Conservation (phyloP, 441 rosid genomes). For the Rhodomyrtus psidioides region DNA sequence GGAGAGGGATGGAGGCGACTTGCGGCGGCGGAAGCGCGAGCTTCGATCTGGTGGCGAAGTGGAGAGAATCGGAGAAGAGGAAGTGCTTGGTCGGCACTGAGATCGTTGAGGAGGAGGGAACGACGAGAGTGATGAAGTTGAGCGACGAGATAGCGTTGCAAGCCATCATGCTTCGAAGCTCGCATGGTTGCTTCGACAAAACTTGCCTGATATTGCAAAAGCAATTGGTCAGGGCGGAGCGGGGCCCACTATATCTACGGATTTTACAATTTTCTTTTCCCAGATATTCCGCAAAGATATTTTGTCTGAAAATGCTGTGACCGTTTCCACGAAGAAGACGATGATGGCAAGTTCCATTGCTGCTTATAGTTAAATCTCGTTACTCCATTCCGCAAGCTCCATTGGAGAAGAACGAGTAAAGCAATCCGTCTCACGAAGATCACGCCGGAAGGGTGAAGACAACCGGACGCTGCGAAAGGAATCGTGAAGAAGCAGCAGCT, state of each 20-base stretch:
- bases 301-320: not conserved
- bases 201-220: not conserved
- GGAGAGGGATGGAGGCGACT: slow-evolving; percentile 47
- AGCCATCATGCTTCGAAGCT: slow-evolving; percentile 24
- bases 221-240: not conserved
- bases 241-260: not conserved
- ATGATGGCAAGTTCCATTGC: not conserved
- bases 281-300: not conserved
- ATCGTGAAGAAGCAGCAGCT: not conserved
- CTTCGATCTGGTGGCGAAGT: not conserved
- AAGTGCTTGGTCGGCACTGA: slow-evolving; percentile 1
- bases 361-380: not conserved
- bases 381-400: not conserved
- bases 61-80: slow-evolving; percentile 9
- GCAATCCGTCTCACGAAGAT: not conserved
- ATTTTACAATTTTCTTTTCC: not conserved
- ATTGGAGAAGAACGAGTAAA: rapidly evolving
- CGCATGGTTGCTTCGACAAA: not conserved
- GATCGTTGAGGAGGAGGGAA: slow-evolving; percentile 5
- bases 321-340: not conserved
- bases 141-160: slow-evolving; percentile 21
- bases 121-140: slow-evolving; percentile 10
- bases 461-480: not conserved
- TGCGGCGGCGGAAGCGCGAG: slow-evolving; percentile 10
- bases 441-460: not conserved